These are phyloP conservation scores for Hevea brasiliensis DNA, from an alignment of 345 rosid species.

Conservation along the genomic window DNA sequence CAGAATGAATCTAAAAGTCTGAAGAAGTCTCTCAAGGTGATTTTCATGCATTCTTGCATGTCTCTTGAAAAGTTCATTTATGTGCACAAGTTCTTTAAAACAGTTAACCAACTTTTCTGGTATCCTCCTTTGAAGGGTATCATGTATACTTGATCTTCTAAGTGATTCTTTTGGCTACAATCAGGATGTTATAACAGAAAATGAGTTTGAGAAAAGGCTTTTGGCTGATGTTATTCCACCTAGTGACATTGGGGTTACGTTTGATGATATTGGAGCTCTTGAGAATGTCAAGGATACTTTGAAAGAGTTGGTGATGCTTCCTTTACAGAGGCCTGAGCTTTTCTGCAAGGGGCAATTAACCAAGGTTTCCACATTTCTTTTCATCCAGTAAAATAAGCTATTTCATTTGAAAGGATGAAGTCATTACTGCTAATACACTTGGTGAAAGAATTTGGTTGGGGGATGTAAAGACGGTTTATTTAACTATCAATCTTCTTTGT, in stretches of 20 bases:
- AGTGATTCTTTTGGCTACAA: constrained; percentile 17
- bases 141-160: constrained; percentile 11
- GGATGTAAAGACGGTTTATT: constrained; percentile 4
- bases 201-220: constrained; percentile 81
- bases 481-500: constrained; percentile 17
- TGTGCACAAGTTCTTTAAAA: no score
- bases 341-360: constrained; percentile 87
- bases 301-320: constrained; percentile 92
- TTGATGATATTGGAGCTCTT: constrained; percentile 92
- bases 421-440: not conserved
- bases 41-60: constrained; percentile 11
- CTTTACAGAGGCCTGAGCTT: constrained; percentile 83
- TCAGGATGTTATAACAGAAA: constrained; percentile 85
- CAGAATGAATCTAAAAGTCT: constrained; percentile 73
- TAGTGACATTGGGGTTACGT: constrained; percentile 80
- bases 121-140: not conserved
- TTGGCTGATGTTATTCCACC: constrained; percentile 82
- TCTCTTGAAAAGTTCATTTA: not conserved
- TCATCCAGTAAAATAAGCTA: not conserved
- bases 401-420: not conserved
- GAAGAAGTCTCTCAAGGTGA: constrained; percentile 85
- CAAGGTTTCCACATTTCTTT: constrained; percentile 46
- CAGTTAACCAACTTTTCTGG: not conserved
- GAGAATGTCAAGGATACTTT: constrained; percentile 87
- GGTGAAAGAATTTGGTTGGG: not conserved